Conservation (phyloP, 495 filamentous ascomycete species). For the Penicillium desertorum region DNA sequence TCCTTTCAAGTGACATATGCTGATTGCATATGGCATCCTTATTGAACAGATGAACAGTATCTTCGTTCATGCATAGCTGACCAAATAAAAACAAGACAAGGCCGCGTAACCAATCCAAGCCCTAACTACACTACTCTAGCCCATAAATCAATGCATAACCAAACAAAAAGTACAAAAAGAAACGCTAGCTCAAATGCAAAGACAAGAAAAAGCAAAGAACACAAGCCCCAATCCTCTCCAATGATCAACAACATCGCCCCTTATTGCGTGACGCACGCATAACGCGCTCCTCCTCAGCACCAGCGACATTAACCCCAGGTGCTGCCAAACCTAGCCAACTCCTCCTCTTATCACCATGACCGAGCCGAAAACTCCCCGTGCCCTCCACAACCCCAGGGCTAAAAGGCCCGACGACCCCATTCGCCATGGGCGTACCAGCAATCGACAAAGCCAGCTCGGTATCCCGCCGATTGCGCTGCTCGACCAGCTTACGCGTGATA, state of each 20-base stretch:
- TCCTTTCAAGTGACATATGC: neutral
- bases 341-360: slow-evolving; percentile 47
- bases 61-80: neutral
- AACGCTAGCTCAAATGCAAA: slow-evolving; percentile 1
- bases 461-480: slow-evolving; percentile 70
- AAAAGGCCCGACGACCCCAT: slow-evolving; percentile 15
- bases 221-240: neutral
- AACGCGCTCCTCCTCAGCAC: slow-evolving; percentile 34
- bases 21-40: neutral
- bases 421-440: slow-evolving; percentile 41
- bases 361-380: slow-evolving; percentile 49
- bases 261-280: slow-evolving; percentile 26
- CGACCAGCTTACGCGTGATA: slow-evolving; percentile 90
- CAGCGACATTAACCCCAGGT: slow-evolving; percentile 38
- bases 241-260: slow-evolving; percentile 44
- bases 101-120: neutral
- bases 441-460: slow-evolving; percentile 52
- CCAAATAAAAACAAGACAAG: too few species aligned
- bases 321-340: slow-evolving; percentile 55
- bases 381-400: slow-evolving; percentile 29
- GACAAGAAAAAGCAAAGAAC: slow-evolving; percentile 6
- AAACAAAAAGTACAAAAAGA: neutral
- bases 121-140: neutral
- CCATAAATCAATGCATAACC: neutral
- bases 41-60: neutral